Percentiles rank a stretch among this genome's conserved stretches.
phyloP scores from a whole-genome alignment of 192 early-diverging fungal genomes.

The Coemansia sp. region DNA sequence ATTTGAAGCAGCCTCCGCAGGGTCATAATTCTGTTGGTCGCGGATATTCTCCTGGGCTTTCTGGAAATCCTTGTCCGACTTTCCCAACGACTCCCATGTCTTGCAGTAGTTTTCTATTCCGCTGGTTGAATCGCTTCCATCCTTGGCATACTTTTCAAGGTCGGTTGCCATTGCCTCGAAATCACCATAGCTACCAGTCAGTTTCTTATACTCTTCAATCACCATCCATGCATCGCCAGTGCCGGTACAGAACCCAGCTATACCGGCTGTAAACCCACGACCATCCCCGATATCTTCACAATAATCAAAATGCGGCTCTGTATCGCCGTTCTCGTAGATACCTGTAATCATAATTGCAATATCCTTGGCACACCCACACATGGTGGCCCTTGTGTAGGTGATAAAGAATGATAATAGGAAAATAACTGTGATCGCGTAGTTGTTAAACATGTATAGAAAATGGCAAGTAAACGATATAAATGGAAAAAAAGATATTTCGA shows the following conservation, averaged over 20 bases:
- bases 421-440: too few relatives aligned
- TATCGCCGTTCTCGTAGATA: slow-evolving; percentile 37
- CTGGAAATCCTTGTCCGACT: slow-evolving; percentile 41
- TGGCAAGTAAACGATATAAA: neutral
- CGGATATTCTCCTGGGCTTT: slow-evolving; percentile 38
- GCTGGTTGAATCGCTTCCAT: slow-evolving; percentile 18
- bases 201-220: slow-evolving; percentile 42
- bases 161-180: slow-evolving; percentile 33
- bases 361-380: slow-evolving; percentile 31
- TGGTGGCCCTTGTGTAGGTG: neutral
- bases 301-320: slow-evolving; percentile 33
- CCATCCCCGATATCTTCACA: slow-evolving; percentile 37
- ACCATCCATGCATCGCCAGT: slow-evolving; percentile 57
- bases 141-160: slow-evolving; percentile 19
- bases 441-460: neutral
- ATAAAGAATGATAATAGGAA: neutral
- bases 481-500: neutral
- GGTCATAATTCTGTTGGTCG: slow-evolving; percentile 42
- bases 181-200: slow-evolving; percentile 30
- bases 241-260: slow-evolving; percentile 46
- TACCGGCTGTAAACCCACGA: slow-evolving; percentile 34
- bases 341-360: slow-evolving; percentile 33
- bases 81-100: slow-evolving; percentile 46
- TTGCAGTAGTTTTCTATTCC: slow-evolving; percentile 54
- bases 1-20: slow-evolving; percentile 7